Evolutionary conservation across 108 stramenopile species (phyloP), one percentile per base, ranked within the genome.

Genomic region (Fragilariopsis cylindrus): DNA sequence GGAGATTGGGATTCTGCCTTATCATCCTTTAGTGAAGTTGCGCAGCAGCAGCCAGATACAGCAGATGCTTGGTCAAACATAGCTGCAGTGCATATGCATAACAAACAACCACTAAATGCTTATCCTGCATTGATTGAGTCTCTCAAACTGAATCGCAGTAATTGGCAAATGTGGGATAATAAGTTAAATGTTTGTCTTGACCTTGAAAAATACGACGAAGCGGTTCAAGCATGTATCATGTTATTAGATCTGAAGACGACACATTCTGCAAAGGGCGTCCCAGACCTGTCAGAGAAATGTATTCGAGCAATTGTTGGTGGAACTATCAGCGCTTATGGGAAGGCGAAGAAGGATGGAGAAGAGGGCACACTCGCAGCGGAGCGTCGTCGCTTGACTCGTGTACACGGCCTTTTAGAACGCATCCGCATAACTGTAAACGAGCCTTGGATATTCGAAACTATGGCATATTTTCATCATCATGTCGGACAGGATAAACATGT

Each of bases 31-130:
- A 78, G 94, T 42, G 88, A 92, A 60, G 96, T 96, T 42, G 97
- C 96, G 2, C 93, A 93, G 65, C 98, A 96, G 79, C 92, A 94
- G 60, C 96, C 96, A 48, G 97, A 97, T 57, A 90, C 93, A 67
- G 95, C 88, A 9, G 96, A 96, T 76, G 97, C 93, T 7, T 98
- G 96, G 96, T 95, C 94, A 12, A 98, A 98, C 82, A 81, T 98
- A 2, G 96, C 95, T 48, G 95, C 95, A 7, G 78, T 96, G 48
- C 93, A 96, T 69, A 85, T 97, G 82, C 87, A 85, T 58, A 84
- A 87, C 65, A 85, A 81, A 71, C 67, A 85, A 50, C 88, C 94
- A 21, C 77, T 62, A 12, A 82, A 87, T 79, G 94, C 94, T 18
- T 95, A 92, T 74, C 91, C 94, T 12, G 94, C 94, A 8, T 74